Base-by-base conservation (phyloP, 2,329 filamentous ascomycete genomes). In the Tolypocladium nubicola region DNA sequence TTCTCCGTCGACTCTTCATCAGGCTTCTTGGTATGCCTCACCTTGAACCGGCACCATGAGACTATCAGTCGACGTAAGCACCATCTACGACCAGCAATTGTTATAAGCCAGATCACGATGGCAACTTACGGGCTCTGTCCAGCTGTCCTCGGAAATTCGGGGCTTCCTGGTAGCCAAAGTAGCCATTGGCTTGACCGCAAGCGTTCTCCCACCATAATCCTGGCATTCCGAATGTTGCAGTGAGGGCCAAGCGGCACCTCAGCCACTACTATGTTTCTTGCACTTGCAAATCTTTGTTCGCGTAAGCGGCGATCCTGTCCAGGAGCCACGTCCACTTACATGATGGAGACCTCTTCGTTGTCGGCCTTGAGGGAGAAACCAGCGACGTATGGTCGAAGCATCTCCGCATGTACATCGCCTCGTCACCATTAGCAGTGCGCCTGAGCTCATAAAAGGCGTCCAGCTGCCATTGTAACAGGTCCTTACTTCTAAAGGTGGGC, bases 31-130 rank as follows among this genome's bases (percentile, higher is more conserved):
- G 50, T 11, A 5, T 37, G 49, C 35, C 56, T 58, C 35, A 54
- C 54, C n/a, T 58, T 50, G 39, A 56, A 53, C 8, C 50, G 52
- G 53, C 40, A 53, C 57, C 57, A 56, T 4, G 57, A 58, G n/a
- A 19, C 54, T 52, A 21, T 21, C 40, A 5, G 16, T n/a, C 40
- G 40, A 19, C n/a, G 40, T 41, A 11, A 41, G 40, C 40, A 41
- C n/a, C 40, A 21, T 4, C 8, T 11, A 19, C 39, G 16, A n/a
- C 39, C 37, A 38, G 37, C 6, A 30, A 30, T 30, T 30, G 6
- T 4, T 8, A 19, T 1, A 14, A 16, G 38, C 16, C 38, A 4
- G 38, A 8, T 4, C 38, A 21, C 6, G 19, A 19, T 19, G 19
- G 10, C 37, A 16, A 38, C 57, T 49, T 11, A 58, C 57, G 23